Conservation (phyloP, 179 eudicot species). For the Heliamphora ciliata region DNA sequence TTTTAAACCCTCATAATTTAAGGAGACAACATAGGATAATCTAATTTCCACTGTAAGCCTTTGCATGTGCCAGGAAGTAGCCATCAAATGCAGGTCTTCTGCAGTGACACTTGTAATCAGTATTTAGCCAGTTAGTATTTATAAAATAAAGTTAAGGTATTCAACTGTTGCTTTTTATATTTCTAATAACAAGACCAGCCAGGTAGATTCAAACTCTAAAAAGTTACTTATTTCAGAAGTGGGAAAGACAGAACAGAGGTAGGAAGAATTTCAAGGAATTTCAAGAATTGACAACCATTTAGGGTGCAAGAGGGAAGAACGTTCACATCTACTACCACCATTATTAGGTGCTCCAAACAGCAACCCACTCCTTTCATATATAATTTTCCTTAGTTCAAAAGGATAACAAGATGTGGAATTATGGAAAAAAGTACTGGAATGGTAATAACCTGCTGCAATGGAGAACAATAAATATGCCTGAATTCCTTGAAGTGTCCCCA, state of each 20-base stretch:
- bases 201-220: not conserved
- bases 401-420: not conserved
- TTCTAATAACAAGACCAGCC: not conserved
- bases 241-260: not conserved
- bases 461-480: conserved; percentile 51
- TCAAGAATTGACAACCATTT: not conserved
- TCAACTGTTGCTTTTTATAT: not conserved
- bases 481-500: conserved; percentile 48
- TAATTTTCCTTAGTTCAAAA: not conserved
- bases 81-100: not conserved
- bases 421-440: not conserved
- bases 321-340: not conserved
- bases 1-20: too few species aligned
- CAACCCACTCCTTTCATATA: not conserved
- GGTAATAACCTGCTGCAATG: conserved; percentile 35
- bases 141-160: not conserved
- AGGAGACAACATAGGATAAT: too few species aligned
- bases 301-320: not conserved
- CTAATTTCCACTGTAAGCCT: not conserved
- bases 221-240: not conserved
- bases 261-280: not conserved
- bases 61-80: not conserved
- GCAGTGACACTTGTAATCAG: not conserved
- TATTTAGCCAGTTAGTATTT: not conserved
- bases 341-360: not conserved